Evolutionary conservation across 148 eudicot genomes (phyloP), one percentile per base, ranked within the genome.

Genomic region (Silene conica): DNA sequence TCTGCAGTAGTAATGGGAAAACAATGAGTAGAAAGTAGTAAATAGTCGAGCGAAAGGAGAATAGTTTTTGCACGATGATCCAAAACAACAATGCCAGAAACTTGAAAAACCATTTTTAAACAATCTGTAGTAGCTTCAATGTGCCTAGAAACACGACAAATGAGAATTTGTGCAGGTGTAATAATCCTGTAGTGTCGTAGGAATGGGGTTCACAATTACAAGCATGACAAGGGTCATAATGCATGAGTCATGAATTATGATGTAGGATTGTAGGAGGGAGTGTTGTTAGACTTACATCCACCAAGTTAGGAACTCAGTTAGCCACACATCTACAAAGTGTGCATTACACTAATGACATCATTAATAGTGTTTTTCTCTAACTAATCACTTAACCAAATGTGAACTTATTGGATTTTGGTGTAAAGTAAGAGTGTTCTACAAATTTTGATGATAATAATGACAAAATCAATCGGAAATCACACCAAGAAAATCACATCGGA

Each of bases 231-330:
- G 50, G 5, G n/a, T 69, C 13, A 22, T 46, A 50, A 6, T 12
- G 38, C 58, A 69, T 50, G 72, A 22, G 20, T 48, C n/a, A 69
- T 12, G 14, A 67, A 18, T n/a, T 19, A 34, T 6, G 46, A 9
- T 3, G 12, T 65, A 65, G 21, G 20, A 65, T 26, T 26, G 28
- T 26, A 26, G 13, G 54, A 50, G 16, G 67, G 18, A 63, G 43
- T 63, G 67, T 63, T 63, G 67, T 28, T 63, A 63, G 67, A 63
- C 2, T 63, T 28, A 26, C 67, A 12, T 63, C 67, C 67, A 63
- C 43, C 28, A 28, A 23, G 67, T 7, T 7, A 63, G 43, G 43
- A 66, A 66, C 12, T 41, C 9, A 66, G 41, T 66, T 19, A 66
- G 69, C 48, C 23, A 34, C 69, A 66, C 19, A 66, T 16, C 4